These are phyloP conservation scores for Byssothecium circinans DNA, from an alignment of 2,329 filamentous ascomycete genomes.

Conservation along the genomic window DNA sequence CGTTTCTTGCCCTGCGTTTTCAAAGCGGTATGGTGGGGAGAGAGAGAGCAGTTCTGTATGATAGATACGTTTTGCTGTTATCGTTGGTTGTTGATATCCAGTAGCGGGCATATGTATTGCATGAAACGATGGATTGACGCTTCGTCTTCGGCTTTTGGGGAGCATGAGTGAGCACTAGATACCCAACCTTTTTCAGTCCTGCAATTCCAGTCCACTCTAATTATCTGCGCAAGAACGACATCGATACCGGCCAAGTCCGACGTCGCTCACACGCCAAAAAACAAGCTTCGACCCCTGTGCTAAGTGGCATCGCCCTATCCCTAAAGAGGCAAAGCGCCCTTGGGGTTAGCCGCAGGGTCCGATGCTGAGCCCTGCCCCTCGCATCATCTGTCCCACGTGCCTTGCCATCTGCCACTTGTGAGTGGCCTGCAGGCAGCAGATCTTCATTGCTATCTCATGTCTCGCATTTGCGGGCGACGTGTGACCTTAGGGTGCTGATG, in stretches of 20 bases:
- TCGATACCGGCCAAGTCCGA: not conserved
- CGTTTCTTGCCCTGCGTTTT: too few relatives aligned
- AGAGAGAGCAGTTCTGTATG: too few relatives aligned
- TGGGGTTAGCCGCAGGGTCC: not conserved
- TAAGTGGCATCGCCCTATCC: slow-evolving; percentile 1
- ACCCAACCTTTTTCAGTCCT: slow-evolving; percentile 1
- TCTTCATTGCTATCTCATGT: slow-evolving; percentile 38
- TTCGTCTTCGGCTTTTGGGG: not conserved
- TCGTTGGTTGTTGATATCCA: too few relatives aligned
- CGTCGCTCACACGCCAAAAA: not conserved
- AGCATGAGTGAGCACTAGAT: slow-evolving; percentile 4
- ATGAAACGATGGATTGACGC: not conserved
- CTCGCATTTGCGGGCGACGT: slow-evolving; percentile 4
- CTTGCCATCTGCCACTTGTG: slow-evolving; percentile 14
- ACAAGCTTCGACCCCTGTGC: not conserved
- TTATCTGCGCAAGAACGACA: not conserved
- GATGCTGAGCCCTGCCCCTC: not conserved
- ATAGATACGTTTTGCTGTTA: too few relatives aligned
- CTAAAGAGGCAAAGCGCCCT: slow-evolving; percentile 1
- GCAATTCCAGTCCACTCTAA: not conserved
- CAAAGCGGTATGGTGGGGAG: too few relatives aligned
- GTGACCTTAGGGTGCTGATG: slow-evolving; percentile 27
- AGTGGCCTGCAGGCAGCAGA: slow-evolving; percentile 29
- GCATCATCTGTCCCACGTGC: slow-evolving; percentile 8
- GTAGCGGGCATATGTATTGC: not conserved